Evolutionary conservation across 2,329 filamentous ascomycete species (phyloP), one percentile per base, ranked within the genome.

Genomic region (Beauveria pseudobassiana): DNA sequence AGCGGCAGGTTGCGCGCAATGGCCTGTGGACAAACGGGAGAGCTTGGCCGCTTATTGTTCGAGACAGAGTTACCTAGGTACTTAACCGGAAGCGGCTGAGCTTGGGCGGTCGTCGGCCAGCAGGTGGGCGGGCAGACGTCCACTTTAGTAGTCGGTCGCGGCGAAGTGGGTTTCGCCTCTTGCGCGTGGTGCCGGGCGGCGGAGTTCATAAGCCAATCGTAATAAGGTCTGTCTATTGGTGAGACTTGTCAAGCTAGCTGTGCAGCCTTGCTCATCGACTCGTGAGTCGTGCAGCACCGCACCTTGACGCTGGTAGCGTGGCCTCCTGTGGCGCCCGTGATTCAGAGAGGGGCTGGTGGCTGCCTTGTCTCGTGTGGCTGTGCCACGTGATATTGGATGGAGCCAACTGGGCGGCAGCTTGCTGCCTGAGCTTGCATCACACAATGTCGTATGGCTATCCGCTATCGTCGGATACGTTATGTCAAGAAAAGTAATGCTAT

Each of bases 71-170:
- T 22, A 45, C 48, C 40, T 60, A 48, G 24, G 49, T 28, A 45
- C 48, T 48, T 60, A 54, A 50, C 58, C 58, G 58, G 42, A 60
- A 60, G 49, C 58, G 50, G 58, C 49, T 60, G 58, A 46, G 14
- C 58, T 52, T 52, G 46, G 55, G 38, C 42, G 26, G 28, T 28
- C 42, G 49, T 9, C 26, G 28, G 40, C n/a, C 38, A 54, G 49
- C 12, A 46, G 40, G 40, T 38, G 58, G 58, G 58, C 42, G 58
- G 58, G 58, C 49, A 40, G 38, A 45, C 58, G 58, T 54, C 50
- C 50, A 54, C 58, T 60, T 60, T 60, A 60, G 58, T 60, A 60
- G 38, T 52, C 40, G 40, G 38, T n/a, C 40, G 57, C 57, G 28
- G 48, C 48, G 34, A 40, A 7, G 57, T 59, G 57, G 57, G 57